Base-by-base conservation (phyloP, 495 filamentous ascomycete genomes). In the Peziza echinospora region DNA sequence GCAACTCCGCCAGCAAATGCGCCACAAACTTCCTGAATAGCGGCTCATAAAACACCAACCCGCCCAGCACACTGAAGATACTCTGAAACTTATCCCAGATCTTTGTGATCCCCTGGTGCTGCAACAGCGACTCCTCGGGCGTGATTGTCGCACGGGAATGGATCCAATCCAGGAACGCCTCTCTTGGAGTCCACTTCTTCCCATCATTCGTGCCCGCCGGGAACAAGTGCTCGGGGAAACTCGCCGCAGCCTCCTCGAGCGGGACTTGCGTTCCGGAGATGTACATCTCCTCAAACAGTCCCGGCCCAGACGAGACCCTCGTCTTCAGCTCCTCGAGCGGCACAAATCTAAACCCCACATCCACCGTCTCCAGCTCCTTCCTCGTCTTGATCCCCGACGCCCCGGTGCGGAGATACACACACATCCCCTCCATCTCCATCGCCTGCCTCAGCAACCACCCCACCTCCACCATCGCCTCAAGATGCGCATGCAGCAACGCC, bases 381-480 rank as follows among this genome's bases (percentile, higher is more conserved):
- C 60, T 49, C 0, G 65, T 64, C 5, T 61, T 51, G 13, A 89
- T 65, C n/a, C n/a, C n/a, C n/a, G n/a, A n/a, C 1, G 76, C 64
- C 4, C 30, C 30, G 2, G 61, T 57, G 21, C 72, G 59, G 5
- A 74, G 67, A 8, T 64, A 64, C 23, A 96, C 71, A 57, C 78
- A 72, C 51, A 96, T 79, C 0, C 86, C 84, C 0, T 74, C 69
- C 0, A 79, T 87, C 4, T 67, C 65, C 25, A 94, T 67, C 2
- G 78, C 73, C 49, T 77, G 66, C 11, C 75, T 69, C 30, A 92
- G 65, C 3, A 93, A 62, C 62, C 73, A 87, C 49, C 82, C 78
- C 41, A 82, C 69, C 55, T 93, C 82, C 43, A 89, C 79, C 77
- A 92, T 87, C 49, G 84, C 82, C 58, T 89, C 79, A 45, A 89